Conservation (phyloP, 2,329 filamentous ascomycete genomes). For the Gliomastix tumulicola region DNA sequence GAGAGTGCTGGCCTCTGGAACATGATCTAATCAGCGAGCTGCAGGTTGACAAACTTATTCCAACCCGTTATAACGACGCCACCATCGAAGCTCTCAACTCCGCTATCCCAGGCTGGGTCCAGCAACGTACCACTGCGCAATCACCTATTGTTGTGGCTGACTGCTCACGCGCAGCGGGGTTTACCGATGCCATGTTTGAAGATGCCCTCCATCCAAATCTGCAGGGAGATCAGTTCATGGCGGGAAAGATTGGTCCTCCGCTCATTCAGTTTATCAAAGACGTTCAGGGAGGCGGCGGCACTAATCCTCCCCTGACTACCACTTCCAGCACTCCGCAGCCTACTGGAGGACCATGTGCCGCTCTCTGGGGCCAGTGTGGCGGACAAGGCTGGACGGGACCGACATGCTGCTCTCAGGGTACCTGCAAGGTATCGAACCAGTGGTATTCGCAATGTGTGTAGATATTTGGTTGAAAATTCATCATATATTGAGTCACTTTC, state of each 20-base stretch:
- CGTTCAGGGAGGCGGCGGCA: background rate
- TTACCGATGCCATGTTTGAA: conserved; percentile 17
- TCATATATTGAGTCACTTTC: too few relatives aligned
- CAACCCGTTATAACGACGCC: conserved; percentile 18
- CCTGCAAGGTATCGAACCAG: too few relatives aligned
- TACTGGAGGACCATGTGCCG: too few relatives aligned
- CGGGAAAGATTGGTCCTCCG: conserved; percentile 19
- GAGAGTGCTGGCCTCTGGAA: too few relatives aligned
- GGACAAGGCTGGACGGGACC: too few relatives aligned
- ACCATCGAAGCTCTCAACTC: conserved; percentile 23
- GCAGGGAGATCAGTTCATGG: conserved; percentile 24
- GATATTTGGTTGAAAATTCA: too few relatives aligned
- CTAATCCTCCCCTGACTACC: too few relatives aligned
- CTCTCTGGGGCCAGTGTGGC: too few relatives aligned
- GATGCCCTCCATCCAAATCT: conserved; percentile 34
- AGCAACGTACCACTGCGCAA: conserved; percentile 20
- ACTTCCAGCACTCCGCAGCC: too few relatives aligned
- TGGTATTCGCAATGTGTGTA: too few relatives aligned
- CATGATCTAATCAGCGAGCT: rapidly evolving
- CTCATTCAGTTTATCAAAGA: conserved; percentile 22
- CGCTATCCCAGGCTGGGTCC: conserved; percentile 28
- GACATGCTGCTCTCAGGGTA: too few relatives aligned
- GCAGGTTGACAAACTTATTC: conserved; percentile 33
- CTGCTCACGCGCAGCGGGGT: conserved; percentile 23
- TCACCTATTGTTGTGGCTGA: conserved; percentile 32